Evolutionary conservation across 2,329 filamentous ascomycete genomes (phyloP), one percentile per base, ranked within the genome.

Genomic region (Claviceps cyperi): DNA sequence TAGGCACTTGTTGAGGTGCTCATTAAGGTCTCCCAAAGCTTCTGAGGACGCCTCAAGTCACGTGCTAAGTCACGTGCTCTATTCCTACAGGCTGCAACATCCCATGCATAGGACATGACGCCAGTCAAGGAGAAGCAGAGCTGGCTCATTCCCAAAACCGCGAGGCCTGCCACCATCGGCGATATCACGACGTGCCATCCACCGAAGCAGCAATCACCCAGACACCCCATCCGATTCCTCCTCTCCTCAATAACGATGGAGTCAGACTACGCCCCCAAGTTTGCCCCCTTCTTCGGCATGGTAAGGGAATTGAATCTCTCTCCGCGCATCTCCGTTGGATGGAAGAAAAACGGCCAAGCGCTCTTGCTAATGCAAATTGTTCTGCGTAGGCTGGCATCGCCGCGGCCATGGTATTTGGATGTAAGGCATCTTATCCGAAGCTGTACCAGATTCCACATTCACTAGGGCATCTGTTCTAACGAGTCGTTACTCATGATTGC

Each of bases 261-360:
- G 58, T 78, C 77, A 46, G 78, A 81, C 57, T 69, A 80, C 54
- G 73, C 83, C 52, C 86, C 86, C 60, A 86, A 85, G 70, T 91
- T 90, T 66, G 86, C 86, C 71, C 86, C 86, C 60, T 92, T 91
- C 73, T 77, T 91, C 66, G 86, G 86, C 73, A 88, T 91, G 84
- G 85, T 89, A 74, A 32, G 69, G 81, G 40, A 21, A 40, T 19
- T 71, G 50, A 43, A 17, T n/a, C 15, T 32, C 49, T 47, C 47
- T 46, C 46, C 48, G 45, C 50, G 43, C 9, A 14, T 5, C 13
- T 22, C 21, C 19, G 38, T 40, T 40, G n/a, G n/a, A 21, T 5
- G 17, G 4, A 13, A 19, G 9, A 41, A 41, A 43, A 22, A 22
- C 28, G 28, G 9, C 28, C 28, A 24, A 24, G 3, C 50, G 51